phyloP scores from a whole-genome alignment of 345 rosid genomes.

The Hypericum perforatum region DNA sequence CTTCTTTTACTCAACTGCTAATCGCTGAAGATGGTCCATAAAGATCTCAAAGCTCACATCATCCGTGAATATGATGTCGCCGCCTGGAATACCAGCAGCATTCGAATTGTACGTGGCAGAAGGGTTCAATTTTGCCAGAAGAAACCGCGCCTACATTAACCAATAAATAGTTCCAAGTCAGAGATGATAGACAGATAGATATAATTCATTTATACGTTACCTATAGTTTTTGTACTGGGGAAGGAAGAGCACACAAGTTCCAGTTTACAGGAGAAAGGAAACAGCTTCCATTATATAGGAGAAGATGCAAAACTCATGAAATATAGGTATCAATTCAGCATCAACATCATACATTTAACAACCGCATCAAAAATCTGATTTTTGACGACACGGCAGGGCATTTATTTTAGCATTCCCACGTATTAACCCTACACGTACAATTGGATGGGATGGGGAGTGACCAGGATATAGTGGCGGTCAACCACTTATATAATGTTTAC shows the following conservation, averaged over 20 bases:
- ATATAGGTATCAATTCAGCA: background rate
- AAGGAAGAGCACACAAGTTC: too few relatives aligned
- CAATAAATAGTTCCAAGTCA: too few relatives aligned
- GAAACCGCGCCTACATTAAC: constrained; percentile 76
- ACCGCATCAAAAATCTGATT: background rate
- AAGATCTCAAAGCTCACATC: constrained; percentile 94
- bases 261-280: background rate
- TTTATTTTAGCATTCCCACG: too few relatives aligned
- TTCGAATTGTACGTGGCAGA: constrained; percentile 51
- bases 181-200: too few relatives aligned
- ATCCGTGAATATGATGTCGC: constrained; percentile 68
- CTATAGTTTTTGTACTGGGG: too few relatives aligned
- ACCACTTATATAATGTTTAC: too few relatives aligned
- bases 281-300: constrained; percentile 3
- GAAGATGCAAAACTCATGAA: background rate
- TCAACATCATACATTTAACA: background rate
- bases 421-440: too few relatives aligned
- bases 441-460: too few relatives aligned
- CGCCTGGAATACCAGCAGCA: constrained; percentile 34
- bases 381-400: too few relatives aligned
- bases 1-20: constrained; percentile 51
- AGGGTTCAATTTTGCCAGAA: constrained; percentile 85
- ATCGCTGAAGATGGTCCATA: constrained; percentile 86
- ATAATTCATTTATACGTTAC: too few relatives aligned
- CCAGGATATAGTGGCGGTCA: too few relatives aligned